Evolutionary conservation across 805 yeast genomes (phyloP).

Genomic region (Metschnikowia kunwiensis): DNA sequence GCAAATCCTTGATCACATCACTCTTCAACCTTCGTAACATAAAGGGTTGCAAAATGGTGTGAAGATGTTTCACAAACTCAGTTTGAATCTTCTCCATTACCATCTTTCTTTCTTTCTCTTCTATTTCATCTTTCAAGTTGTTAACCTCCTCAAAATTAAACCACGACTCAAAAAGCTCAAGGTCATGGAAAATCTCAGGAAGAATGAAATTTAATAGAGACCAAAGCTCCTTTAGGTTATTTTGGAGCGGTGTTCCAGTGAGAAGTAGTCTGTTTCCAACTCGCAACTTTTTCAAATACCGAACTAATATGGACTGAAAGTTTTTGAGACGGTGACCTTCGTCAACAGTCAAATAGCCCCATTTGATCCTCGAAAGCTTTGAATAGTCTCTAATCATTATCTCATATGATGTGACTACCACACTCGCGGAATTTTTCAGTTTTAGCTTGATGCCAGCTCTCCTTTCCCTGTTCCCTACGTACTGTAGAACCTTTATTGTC

Average conservation of each 20-base stretch:
- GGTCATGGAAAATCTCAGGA: slow-evolving; percentile 90
- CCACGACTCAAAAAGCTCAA: slow-evolving; percentile 90
- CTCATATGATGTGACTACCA: slow-evolving; percentile 82
- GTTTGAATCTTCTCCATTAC: slow-evolving; percentile 53
- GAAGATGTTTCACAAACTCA: slow-evolving; percentile 70
- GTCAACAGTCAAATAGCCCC: slow-evolving; percentile 89
- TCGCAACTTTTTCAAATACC: slow-evolving; percentile 62
- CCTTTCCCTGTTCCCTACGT: slow-evolving; percentile 60
- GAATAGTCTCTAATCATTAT: slow-evolving; percentile 66
- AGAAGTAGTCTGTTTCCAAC: slow-evolving; percentile 72
- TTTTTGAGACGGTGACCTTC: slow-evolving; percentile 95
- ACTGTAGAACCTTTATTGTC: slow-evolving; percentile 53
- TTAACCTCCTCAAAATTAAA: slow-evolving; percentile 70
- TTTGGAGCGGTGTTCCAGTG: slow-evolving; percentile 97
- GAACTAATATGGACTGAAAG: slow-evolving; percentile 70
- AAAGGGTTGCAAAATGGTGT: slow-evolving; percentile 86
- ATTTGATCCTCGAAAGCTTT: slow-evolving; percentile 48
- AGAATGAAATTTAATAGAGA: slow-evolving; percentile 83
- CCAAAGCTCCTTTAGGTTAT: slow-evolving; percentile 89
- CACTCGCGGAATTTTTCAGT: slow-evolving; percentile 33
- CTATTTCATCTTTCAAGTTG: slow-evolving; percentile 17
- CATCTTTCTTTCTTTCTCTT: slow-evolving; percentile 43
- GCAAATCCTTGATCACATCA: slow-evolving; percentile 64
- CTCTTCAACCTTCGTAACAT: slow-evolving; percentile 76
- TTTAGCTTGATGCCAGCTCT: slow-evolving; percentile 43